These are phyloP conservation scores for Cystoisospora suis DNA, from an alignment of 169 alveolate genomes.

Conservation along the genomic window DNA sequence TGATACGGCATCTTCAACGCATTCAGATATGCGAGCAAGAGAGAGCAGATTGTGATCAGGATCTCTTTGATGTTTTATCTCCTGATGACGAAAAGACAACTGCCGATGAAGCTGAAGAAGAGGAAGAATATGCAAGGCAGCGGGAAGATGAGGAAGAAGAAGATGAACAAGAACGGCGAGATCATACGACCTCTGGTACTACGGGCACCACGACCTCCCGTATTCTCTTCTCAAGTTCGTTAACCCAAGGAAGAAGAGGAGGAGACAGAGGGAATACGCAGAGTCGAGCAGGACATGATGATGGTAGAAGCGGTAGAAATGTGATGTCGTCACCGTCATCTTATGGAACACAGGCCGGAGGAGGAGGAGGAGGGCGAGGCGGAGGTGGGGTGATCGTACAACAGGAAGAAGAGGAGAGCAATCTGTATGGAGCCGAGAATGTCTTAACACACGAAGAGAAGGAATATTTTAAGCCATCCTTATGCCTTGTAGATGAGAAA, in stretches of 20 bases:
- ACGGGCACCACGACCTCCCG: background rate
- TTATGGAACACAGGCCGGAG: background rate
- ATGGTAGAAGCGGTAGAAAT: background rate
- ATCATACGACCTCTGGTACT: background rate
- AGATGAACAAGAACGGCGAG: background rate
- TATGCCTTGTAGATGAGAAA: background rate
- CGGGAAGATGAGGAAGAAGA: background rate
- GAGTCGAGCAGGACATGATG: too few species aligned
- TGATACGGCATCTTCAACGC: slow-evolving; percentile 3
- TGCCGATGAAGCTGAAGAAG: slow-evolving; percentile 16
- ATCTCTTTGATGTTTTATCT: background rate
- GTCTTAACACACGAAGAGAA: background rate
- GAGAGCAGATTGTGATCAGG: background rate
- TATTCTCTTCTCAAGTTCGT: background rate
- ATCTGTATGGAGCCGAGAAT: too few species aligned
- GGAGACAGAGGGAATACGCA: too few species aligned
- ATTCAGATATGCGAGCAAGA: background rate
- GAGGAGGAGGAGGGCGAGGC: background rate
- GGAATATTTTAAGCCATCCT: background rate
- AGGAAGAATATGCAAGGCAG: background rate
- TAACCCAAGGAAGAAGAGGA: background rate
- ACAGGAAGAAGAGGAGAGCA: slow-evolving; percentile 8
- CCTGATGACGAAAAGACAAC: slow-evolving; percentile 20
- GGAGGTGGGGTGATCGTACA: background rate
- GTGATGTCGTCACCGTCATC: background rate